phyloP scores from a whole-genome alignment of 306 rosid genomes.

The Cucumis hystrix region DNA sequence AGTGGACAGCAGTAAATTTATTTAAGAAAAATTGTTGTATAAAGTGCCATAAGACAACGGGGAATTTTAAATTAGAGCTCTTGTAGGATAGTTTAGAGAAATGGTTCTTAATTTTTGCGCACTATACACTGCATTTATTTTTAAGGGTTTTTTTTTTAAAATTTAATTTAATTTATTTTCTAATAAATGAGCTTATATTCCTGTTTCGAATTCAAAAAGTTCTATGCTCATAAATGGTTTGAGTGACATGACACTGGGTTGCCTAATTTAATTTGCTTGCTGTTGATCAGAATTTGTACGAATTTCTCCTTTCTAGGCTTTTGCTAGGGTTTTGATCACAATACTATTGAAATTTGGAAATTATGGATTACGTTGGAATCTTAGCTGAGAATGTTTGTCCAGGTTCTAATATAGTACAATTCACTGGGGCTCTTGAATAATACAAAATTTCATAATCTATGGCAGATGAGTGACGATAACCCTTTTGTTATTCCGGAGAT shows the following conservation, averaged over 20 bases:
- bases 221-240: background rate
- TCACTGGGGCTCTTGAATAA: constrained; percentile 2
- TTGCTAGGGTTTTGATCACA: background rate
- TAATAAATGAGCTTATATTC: background rate
- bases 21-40: background rate
- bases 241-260: background rate
- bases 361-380: background rate
- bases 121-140: background rate
- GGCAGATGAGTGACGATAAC: constrained; percentile 97
- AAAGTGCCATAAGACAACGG: background rate
- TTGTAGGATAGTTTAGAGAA: background rate
- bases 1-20: background rate
- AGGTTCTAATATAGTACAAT: background rate
- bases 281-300: background rate
- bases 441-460: constrained; percentile 9
- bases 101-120: background rate
- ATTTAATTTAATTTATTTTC: too few species aligned
- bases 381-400: background rate
- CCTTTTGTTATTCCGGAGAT: constrained; percentile 89
- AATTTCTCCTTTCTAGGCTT: background rate
- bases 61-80: background rate
- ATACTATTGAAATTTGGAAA: background rate
- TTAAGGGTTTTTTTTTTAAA: too few species aligned
- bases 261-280: background rate
- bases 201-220: background rate